These are phyloP conservation scores for Daedaleopsis nitida DNA, from an alignment of 768 basidiomycete genomes.

Conservation along the genomic window DNA sequence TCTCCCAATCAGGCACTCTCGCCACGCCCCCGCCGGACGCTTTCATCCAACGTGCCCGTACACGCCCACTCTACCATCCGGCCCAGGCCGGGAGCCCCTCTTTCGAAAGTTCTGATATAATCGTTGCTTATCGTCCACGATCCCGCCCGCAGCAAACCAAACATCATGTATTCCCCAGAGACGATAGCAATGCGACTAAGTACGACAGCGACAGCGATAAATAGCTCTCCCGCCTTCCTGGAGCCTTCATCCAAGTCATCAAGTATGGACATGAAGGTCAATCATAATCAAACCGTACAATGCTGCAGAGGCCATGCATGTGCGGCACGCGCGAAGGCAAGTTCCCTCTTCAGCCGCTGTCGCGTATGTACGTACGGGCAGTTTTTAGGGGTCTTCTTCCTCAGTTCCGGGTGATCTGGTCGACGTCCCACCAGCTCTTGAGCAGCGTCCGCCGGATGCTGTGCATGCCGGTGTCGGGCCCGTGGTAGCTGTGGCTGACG, in stretches of 20 bases:
- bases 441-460: constrained; percentile 35
- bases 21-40: constrained; percentile 17
- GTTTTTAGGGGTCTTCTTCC: background rate
- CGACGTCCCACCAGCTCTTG: constrained; percentile 36
- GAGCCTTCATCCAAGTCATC: background rate
- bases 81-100: constrained; percentile 13
- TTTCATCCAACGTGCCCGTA: constrained; percentile 5
- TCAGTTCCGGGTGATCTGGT: constrained; percentile 26
- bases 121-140: background rate
- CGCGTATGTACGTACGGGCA: background rate
- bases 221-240: constrained; percentile 1
- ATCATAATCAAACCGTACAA: background rate
- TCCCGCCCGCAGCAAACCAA: background rate
- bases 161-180: background rate
- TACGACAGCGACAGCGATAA: constrained; percentile 6
- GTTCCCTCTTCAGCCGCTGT: too few species aligned
- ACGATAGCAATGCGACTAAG: constrained; percentile 1
- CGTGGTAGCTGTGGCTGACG: constrained; percentile 40
- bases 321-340: constrained; percentile 46
- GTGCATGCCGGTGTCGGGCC: constrained; percentile 28
- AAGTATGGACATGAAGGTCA: constrained; percentile 9
- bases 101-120: constrained; percentile 9
- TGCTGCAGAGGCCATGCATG: background rate
- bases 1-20: constrained; percentile 11
- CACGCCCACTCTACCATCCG: background rate